phyloP scores from a whole-genome alignment of 805 yeast species.

The Peterozyma xylosa region DNA sequence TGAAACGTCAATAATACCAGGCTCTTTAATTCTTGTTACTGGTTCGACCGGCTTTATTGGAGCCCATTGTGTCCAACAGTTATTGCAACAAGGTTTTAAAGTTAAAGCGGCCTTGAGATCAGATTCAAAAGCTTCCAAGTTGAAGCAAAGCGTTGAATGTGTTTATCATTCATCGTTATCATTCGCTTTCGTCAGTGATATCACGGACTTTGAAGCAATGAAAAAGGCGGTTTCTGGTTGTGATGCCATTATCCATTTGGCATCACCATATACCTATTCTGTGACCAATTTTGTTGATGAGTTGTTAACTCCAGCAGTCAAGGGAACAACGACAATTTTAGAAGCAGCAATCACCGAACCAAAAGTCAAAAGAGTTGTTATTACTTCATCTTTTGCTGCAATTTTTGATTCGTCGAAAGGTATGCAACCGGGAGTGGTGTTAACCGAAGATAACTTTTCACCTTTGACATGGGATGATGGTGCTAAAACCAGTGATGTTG shows the following conservation, averaged over 20 bases:
- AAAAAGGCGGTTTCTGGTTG: conserved; percentile 39
- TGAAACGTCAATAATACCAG: too few relatives aligned
- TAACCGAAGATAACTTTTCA: conserved; percentile 45
- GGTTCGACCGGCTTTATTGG: too few relatives aligned
- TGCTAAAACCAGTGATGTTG: conserved; percentile 25
- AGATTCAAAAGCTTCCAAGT: conserved; percentile 23
- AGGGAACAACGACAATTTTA: conserved; percentile 47
- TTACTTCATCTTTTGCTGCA: conserved; percentile 48
- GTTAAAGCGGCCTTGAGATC: conserved; percentile 17
- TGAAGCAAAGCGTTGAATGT: conserved; percentile 12
- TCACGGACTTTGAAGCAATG: conserved; percentile 33
- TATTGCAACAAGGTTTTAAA: conserved; percentile 8
- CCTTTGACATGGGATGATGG: conserved; percentile 43
- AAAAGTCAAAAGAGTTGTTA: conserved; percentile 37
- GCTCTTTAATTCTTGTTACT: too few relatives aligned
- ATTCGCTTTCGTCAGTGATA: conserved; percentile 41
- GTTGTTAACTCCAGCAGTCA: conserved; percentile 46
- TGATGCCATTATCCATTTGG: conserved; percentile 49
- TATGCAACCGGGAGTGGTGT: conserved; percentile 24
- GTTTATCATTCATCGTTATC: neutral
- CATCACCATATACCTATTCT: conserved; percentile 48
- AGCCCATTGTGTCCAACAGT: too few relatives aligned
- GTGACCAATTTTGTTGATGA: conserved; percentile 36
- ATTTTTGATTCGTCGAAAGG: conserved; percentile 28
- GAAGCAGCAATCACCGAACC: conserved; percentile 35